These are phyloP conservation scores for Didymellaceae sp. DNA, from an alignment of 2,329 filamentous ascomycete genomes.

Conservation along the genomic window DNA sequence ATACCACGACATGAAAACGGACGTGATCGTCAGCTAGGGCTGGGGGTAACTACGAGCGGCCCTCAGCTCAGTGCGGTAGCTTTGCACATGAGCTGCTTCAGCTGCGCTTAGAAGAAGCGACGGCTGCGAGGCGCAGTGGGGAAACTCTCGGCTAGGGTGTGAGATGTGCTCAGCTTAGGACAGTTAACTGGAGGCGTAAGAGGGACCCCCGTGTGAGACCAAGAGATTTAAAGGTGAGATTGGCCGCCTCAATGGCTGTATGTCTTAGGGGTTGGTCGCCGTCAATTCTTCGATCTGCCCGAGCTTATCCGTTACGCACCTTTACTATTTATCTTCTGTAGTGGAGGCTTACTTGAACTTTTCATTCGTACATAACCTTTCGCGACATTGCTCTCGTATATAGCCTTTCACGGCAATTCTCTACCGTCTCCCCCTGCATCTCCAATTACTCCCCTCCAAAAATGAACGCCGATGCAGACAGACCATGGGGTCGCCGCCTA, in stretches of 20 bases:
- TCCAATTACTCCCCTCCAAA: background rate
- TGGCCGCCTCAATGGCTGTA: background rate
- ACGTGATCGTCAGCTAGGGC: too few relatives aligned
- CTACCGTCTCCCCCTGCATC: background rate
- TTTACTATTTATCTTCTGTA: background rate
- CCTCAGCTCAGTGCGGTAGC: too few relatives aligned
- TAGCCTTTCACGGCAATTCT: background rate
- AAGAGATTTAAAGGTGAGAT: constrained; percentile 7
- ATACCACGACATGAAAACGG: constrained; percentile 3
- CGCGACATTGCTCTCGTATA: background rate
- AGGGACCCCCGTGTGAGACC: constrained; percentile 5
- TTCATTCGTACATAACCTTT: background rate
- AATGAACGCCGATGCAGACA: constrained; percentile 8
- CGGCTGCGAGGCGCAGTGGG: constrained; percentile 1
- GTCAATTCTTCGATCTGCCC: background rate
- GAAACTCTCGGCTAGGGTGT: background rate
- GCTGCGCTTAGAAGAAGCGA: too few relatives aligned
- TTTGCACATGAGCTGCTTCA: too few relatives aligned
- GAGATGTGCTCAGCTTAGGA: constrained; percentile 9
- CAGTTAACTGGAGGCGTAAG: background rate
- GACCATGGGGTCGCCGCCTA: constrained; percentile 42
- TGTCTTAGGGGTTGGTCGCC: background rate
- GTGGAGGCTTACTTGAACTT: background rate
- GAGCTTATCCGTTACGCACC: background rate
- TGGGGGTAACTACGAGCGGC: too few relatives aligned